These are phyloP conservation scores for Auricularia sp. DNA, from an alignment of 768 basidiomycete species.

Conservation along the genomic window DNA sequence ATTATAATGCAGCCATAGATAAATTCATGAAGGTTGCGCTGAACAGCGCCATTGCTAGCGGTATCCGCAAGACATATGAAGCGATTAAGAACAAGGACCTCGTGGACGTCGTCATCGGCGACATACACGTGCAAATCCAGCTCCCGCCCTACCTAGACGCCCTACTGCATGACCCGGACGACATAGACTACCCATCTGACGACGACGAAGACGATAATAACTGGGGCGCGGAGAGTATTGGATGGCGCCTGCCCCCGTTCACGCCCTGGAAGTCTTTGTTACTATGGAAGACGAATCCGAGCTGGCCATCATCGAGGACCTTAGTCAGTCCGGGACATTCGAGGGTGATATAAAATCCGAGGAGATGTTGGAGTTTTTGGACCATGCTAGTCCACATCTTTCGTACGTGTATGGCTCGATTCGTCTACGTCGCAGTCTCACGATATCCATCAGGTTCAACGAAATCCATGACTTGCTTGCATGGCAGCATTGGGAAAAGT, in stretches of 20 bases:
- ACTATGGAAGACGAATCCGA: slow-evolving; percentile 33
- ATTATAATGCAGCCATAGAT: slow-evolving; percentile 16
- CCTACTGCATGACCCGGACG: slow-evolving; percentile 44
- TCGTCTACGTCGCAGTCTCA: not conserved
- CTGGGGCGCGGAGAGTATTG: slow-evolving; percentile 61
- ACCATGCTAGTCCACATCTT: slow-evolving; percentile 61
- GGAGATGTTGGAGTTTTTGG: slow-evolving; percentile 64
- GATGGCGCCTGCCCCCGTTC: slow-evolving; percentile 64
- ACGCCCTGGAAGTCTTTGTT: slow-evolving; percentile 90
- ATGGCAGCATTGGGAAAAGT: slow-evolving; percentile 72
- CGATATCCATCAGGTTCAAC: slow-evolving; percentile 39
- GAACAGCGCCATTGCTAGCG: slow-evolving; percentile 59
- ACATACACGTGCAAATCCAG: slow-evolving; percentile 75
- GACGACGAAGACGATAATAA: slow-evolving; percentile 40
- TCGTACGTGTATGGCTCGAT: slow-evolving; percentile 40
- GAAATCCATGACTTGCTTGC: slow-evolving; percentile 75
- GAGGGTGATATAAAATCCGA: slow-evolving; percentile 58
- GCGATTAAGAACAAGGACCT: slow-evolving; percentile 66
- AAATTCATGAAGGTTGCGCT: slow-evolving; percentile 39
- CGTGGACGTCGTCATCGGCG: slow-evolving; percentile 67
- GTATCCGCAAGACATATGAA: slow-evolving; percentile 74
- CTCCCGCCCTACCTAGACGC: slow-evolving; percentile 72
- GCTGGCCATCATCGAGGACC: slow-evolving; percentile 48
- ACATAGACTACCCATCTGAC: slow-evolving; percentile 48
- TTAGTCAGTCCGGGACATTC: slow-evolving; percentile 47